Evolutionary conservation across 495 filamentous ascomycete species (phyloP).

Genomic region (Daldinia childiae): DNA sequence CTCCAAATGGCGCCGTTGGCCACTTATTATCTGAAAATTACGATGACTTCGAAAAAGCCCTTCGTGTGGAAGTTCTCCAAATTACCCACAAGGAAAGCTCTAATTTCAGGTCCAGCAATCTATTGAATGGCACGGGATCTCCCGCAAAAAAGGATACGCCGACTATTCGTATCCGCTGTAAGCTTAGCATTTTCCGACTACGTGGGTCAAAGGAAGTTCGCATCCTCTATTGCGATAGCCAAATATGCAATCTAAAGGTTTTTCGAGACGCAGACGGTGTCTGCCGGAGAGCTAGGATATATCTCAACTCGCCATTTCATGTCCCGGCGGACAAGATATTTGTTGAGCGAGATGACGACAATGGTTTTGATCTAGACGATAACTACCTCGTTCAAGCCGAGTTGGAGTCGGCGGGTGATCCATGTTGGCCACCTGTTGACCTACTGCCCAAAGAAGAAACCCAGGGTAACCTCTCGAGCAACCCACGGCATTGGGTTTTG

Average conservation of each 20-base stretch:
- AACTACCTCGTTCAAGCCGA: conserved; percentile 57
- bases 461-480: conserved; percentile 39
- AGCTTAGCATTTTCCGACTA: conserved; percentile 52
- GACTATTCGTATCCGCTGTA: conserved; percentile 55
- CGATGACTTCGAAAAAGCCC: conserved; percentile 48
- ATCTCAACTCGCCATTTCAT: conserved; percentile 55
- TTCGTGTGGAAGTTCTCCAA: conserved; percentile 60
- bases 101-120: conserved; percentile 48
- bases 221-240: conserved; percentile 57
- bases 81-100: conserved; percentile 57
- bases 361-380: conserved; percentile 55
- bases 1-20: conserved; percentile 36
- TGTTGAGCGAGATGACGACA: conserved; percentile 54
- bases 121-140: conserved; percentile 51
- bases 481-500: conserved; percentile 52
- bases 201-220: conserved; percentile 36
- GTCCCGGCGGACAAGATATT: conserved; percentile 58
- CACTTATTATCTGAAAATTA: conserved; percentile 44
- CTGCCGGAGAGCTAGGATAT: conserved; percentile 56
- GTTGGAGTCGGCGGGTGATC: conserved; percentile 56
- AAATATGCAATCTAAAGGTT: conserved; percentile 56
- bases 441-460: conserved; percentile 46
- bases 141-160: conserved; percentile 51
- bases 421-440: conserved; percentile 60
- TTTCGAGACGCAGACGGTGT: conserved; percentile 56